Evolutionary conservation across 768 basidiomycete genomes (phyloP).

Genomic region (Podaxis pistillaris): DNA sequence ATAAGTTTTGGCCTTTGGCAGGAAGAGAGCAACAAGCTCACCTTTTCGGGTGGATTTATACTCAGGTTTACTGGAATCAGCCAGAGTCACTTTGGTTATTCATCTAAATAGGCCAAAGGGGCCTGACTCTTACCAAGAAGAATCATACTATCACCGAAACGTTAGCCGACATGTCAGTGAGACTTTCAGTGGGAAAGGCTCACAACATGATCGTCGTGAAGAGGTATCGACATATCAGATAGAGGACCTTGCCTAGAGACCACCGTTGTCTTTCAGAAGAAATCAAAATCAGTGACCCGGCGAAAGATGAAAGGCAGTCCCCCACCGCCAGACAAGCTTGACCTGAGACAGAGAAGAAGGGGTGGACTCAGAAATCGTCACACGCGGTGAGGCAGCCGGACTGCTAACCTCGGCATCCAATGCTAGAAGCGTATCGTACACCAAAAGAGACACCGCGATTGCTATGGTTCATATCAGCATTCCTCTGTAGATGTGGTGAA

Average conservation of each 20-base stretch:
- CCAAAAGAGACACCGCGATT: neutral
- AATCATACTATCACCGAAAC: neutral
- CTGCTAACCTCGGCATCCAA: neutral
- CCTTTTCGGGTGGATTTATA: neutral
- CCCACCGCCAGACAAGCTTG: neutral
- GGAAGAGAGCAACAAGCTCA: neutral
- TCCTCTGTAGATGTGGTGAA: too few relatives aligned
- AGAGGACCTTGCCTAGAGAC: neutral
- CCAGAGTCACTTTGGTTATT: neutral
- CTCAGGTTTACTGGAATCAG: neutral
- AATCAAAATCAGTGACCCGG: neutral
- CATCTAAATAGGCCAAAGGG: neutral
- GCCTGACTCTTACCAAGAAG: neutral
- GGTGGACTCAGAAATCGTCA: neutral
- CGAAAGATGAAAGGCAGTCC: neutral
- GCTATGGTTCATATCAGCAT: neutral
- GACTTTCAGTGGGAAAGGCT: neutral
- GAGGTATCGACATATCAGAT: neutral
- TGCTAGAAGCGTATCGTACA: neutral
- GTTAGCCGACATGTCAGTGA: too few relatives aligned
- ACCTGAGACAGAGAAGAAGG: neutral
- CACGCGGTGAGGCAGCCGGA: neutral
- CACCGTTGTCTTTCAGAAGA: neutral
- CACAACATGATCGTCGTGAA: neutral
- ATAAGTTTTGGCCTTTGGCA: neutral